Evolutionary conservation across 257 asterid species (phyloP), one percentile per base, ranked within the genome.

Genomic region (Jacaranda mimosifolia): DNA sequence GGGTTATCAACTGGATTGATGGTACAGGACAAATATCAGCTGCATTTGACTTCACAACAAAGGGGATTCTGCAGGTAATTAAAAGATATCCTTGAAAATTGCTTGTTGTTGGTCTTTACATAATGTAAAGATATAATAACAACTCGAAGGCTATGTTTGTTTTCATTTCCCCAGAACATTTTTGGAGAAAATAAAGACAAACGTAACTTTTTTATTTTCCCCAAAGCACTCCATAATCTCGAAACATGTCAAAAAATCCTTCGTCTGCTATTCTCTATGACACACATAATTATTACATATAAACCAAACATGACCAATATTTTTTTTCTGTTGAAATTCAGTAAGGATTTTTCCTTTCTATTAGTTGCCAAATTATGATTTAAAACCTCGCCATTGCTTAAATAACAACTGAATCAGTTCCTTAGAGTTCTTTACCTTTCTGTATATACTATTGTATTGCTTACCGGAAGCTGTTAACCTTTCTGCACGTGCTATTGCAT

Each of bases 21-120:
- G 86, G 89, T 59, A 72, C 96, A 1, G 98, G 98, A 52, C 94
- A 91, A 80, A 87, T 90, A 49, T 85, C 97, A 46, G 80, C 99
- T 81, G 99, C 99, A 74, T 95, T 95, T 87, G 99, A 95, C 85
- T 95, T 93, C 87, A 95, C 99, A 74, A 93, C 99, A 0, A 95
- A 95, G 85, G 99, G 97, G 43, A 87, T 95, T 83, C 96, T 95
- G 71, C 99, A 95, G 97, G 99, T 92, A 81, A 77, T 53, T 39
- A 58, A 8, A 63, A 32, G 70, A 69, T 46, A 17, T 38, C 15
- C 55, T 53, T 17, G 26, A 69, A 72, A 62, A 21, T 52, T 38
- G 59, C 49, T 12, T 77, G 39, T 59, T 8, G 7, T 55, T 17
- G 55, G 26, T 9, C 64, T 56, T 63, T 56, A 12, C 2, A 11